Evolutionary conservation across 2,329 filamentous ascomycete genomes (phyloP), one percentile per base, ranked within the genome.

Genomic region (Diaporthe nobilis): DNA sequence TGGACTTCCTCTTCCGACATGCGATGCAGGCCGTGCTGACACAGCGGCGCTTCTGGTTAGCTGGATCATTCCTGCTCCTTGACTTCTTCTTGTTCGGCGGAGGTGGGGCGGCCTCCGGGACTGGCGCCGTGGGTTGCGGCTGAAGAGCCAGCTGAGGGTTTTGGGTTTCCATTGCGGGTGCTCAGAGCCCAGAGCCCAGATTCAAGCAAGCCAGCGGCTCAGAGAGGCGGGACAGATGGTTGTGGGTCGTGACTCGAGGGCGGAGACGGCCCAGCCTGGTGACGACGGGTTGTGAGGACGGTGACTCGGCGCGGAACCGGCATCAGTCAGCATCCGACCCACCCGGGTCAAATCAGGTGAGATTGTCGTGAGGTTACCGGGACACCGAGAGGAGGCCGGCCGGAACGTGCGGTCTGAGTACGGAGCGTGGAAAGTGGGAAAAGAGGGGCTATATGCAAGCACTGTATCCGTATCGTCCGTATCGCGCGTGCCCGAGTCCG

Each of bases 11-110:
- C 82, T 92, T 92, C 28, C 94, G 90, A 82, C 94, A 96, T 25
- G 94, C 94, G 81, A 96, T 91, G 82, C 94, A 96, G 13, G 94
- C 94, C n/a, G 93, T 96, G 85, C 93, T 95, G 75, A 96, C 93
- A 83, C 94, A 96, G 79, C 94, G 90, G 78, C 94, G 89, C 83
- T 96, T 96, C 79, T 90, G 88, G 75, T 85, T 84, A 47, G 86
- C 81, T 4, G 85, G 77, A 73, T 90, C 88, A 75, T 84, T 84
- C 51, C 85, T 85, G 77, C 88, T 86, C 78, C 89, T 85, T 25
- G 88, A 80, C 80, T 89, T 90, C 83, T 90, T 90, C 83, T 86
- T 88, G 61, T 81, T 79, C 22, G 79, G 77, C 60, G 80, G 42
- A 31, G 71, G 61, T 31, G 74, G 58, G 15, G 53, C 60, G 15